Base-by-base conservation (phyloP, 2,329 filamentous ascomycete species). In the Paecilomyces niveus region DNA sequence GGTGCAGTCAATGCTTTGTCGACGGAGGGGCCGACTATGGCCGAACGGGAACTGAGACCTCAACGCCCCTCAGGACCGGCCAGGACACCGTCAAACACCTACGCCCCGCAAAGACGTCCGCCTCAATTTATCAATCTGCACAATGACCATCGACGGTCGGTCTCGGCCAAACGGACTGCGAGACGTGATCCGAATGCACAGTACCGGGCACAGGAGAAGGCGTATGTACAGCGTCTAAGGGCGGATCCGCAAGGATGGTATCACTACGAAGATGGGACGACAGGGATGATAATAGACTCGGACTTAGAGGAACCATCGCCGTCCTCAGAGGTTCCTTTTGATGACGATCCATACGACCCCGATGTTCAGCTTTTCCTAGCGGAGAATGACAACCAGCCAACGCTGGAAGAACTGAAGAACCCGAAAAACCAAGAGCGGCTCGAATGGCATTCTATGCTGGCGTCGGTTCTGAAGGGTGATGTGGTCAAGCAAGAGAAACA, bases 401-500 rank as follows among this genome's bases (percentile, higher is more conserved):
- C 90, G 3, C 82, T 90, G 24, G 94, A 97, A 68, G 94, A 99
- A 72, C 76, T 97, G 56, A 89, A 89, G 73, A 89, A 97, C 66
- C 89, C 92, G 0, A 86, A 87, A 62, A 97, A 92, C 69, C 84
- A 92, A 61, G 94, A 97, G 74, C 83, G 93, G 52, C 80, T 99
- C 24, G 94, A 99, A 75, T 99, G 94, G 94, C 92, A 99, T 75
- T 91, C 91, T 2, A 99, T 99, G 94, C 78, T 99, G 58, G 90
- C 93, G 60, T 95, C 93, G 13, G 94, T 99, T 3, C 78, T 99
- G 64, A 97, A 92, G 0, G 94, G 94, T 64, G 94, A 99, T 72
- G 94, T 99, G 8, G 93, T 99, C 59, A 90, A 91, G 68, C 94
- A 99, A 74, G 94, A 99, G 77, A 99, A 99, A 81, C 96, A 96